phyloP scores from a whole-genome alignment of 139 green algal genomes.

The Haematococcus sp. region DNA sequence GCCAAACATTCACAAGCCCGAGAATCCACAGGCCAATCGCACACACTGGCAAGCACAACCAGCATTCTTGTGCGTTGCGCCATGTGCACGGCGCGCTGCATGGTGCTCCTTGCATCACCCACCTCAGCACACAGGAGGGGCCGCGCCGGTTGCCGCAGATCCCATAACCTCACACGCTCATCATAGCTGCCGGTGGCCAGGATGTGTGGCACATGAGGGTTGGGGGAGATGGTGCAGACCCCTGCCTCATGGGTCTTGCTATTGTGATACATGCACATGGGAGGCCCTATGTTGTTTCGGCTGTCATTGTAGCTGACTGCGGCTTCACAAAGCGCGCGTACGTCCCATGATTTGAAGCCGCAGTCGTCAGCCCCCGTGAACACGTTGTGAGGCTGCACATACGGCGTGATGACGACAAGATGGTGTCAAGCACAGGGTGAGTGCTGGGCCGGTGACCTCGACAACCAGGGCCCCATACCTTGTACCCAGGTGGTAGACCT shows the following conservation, averaged over 20 bases:
- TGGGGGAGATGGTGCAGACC: conserved; percentile 77
- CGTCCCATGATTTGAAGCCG: conserved; percentile 63
- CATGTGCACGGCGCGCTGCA: too few relatives aligned
- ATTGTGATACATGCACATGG: conserved; percentile 46
- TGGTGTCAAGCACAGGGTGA: too few relatives aligned
- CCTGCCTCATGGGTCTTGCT: conserved; percentile 67
- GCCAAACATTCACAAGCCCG: too few relatives aligned
- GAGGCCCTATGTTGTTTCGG: background rate
- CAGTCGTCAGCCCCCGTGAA: conserved; percentile 73
- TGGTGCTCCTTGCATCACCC: background rate
- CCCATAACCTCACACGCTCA: conserved; percentile 80
- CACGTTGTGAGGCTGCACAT: conserved; percentile 38
- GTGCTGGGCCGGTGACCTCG: too few relatives aligned
- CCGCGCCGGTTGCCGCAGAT: conserved; percentile 36
- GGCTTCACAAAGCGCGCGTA: background rate
- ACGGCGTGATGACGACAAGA: too few relatives aligned
- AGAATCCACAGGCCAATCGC: too few relatives aligned
- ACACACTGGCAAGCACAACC: conserved; percentile 2
- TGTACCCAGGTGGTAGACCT: too few relatives aligned
- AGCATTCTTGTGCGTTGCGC: background rate
- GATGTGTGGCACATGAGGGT: conserved; percentile 44
- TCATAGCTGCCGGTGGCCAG: conserved; percentile 87
- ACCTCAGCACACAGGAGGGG: conserved; percentile 44
- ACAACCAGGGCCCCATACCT: too few relatives aligned
- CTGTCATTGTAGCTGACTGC: background rate